Conservation (phyloP, 2,329 filamentous ascomycete species). For the Fusarium sp. region DNA sequence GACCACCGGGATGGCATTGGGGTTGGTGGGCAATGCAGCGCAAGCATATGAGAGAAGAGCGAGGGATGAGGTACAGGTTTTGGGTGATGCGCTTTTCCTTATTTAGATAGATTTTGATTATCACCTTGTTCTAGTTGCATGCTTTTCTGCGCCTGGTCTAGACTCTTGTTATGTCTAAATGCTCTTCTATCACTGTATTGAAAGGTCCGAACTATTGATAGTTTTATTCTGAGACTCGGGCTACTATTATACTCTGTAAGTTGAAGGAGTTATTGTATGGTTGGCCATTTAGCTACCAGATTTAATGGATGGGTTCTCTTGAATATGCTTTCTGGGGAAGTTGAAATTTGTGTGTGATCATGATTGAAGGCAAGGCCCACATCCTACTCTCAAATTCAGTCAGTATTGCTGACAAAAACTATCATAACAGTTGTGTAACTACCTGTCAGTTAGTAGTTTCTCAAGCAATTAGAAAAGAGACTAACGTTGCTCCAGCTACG, state of each 20-base stretch:
- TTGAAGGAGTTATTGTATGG: accelerated
- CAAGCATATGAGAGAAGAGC: not conserved
- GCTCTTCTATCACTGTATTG: not conserved
- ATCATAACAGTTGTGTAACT: not conserved
- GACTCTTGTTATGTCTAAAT: not conserved
- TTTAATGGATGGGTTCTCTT: accelerated
- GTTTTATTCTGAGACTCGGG: accelerated
- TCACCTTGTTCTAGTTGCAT: accelerated
- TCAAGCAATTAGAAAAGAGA: accelerated
- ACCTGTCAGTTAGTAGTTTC: not conserved
- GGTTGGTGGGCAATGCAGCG: accelerated
- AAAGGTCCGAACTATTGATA: not conserved
- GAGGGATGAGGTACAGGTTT: not conserved
- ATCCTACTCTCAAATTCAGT: accelerated
- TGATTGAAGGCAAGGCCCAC: not conserved
- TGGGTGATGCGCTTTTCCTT: not conserved
- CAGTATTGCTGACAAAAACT: not conserved
- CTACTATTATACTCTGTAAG: not conserved
- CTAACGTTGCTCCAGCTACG: not conserved
- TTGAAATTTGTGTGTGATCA: not conserved
- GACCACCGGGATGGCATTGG: accelerated
- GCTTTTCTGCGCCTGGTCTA: not conserved
- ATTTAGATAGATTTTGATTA: not conserved
- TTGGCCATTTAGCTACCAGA: accelerated
- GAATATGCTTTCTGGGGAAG: not conserved